phyloP scores from a whole-genome alignment of 331 rosid genomes.

The Quercus phellos region DNA sequence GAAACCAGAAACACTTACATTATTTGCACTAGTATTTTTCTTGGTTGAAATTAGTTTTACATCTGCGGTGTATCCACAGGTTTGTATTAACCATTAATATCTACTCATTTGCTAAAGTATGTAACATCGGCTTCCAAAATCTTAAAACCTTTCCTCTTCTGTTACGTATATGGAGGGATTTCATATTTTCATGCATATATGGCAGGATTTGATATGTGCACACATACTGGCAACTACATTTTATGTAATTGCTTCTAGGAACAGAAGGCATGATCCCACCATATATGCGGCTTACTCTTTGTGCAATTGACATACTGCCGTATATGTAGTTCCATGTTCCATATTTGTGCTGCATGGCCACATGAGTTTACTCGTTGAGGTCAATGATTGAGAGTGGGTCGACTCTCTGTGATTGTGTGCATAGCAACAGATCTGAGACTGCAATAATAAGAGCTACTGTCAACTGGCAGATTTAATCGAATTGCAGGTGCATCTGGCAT shows the following conservation, averaged over 20 bases:
- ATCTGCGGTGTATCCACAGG: background rate
- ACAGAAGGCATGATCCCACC: background rate
- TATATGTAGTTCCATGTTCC: background rate
- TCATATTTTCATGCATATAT: background rate
- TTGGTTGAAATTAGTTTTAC: background rate
- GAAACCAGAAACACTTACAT: background rate
- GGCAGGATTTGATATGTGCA: background rate
- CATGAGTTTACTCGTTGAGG: background rate
- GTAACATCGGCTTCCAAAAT: background rate
- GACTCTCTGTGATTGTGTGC: background rate
- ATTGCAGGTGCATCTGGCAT: background rate
- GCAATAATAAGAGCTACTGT: background rate
- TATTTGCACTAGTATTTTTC: background rate
- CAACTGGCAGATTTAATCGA: background rate
- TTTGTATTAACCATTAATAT: background rate
- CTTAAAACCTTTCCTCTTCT: background rate
- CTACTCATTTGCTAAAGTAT: background rate
- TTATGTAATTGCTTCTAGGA: background rate
- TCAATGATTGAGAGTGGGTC: background rate
- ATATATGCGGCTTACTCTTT: background rate
- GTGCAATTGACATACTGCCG: background rate
- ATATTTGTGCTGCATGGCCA: background rate
- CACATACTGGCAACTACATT: background rate
- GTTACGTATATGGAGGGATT: too few species aligned
- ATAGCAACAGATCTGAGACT: background rate